Conservation (phyloP, 352 stramenopile species). For the Phytopythium litorale region DNA sequence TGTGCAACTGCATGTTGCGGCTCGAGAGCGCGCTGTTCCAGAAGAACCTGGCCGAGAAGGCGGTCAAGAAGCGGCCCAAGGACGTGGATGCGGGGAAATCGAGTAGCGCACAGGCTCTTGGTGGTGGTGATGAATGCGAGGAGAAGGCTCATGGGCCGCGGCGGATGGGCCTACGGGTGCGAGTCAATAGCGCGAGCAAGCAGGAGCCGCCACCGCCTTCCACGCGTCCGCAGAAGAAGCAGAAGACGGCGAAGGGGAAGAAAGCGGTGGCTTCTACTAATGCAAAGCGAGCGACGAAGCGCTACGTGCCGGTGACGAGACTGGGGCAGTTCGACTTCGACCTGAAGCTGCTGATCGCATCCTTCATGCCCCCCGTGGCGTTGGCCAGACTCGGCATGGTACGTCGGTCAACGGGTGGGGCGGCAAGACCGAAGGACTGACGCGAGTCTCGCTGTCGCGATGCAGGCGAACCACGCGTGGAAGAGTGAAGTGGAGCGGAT, state of each 20-base stretch:
- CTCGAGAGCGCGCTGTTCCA: constrained; percentile 69
- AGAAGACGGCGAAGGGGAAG: constrained; percentile 5
- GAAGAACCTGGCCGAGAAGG: constrained; percentile 44
- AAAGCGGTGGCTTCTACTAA: background rate
- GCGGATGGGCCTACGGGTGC: background rate
- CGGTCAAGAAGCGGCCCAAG: constrained; percentile 36
- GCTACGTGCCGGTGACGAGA: constrained; percentile 30
- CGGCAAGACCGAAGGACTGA: constrained; percentile 1
- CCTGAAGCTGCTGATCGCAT: constrained; percentile 39
- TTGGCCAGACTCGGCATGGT: constrained; percentile 63
- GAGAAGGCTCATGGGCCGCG: background rate
- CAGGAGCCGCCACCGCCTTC: background rate
- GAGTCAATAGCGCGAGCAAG: background rate
- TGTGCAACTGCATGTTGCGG: constrained; percentile 69
- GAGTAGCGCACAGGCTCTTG: background rate
- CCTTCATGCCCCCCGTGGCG: constrained; percentile 36
- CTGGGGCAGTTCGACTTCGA: constrained; percentile 48
- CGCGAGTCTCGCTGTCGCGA: constrained; percentile 2
- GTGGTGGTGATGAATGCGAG: background rate
- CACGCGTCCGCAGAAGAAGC: background rate
- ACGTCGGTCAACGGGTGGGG: constrained; percentile 5
- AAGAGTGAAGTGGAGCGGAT: constrained; percentile 42
- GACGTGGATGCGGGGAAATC: background rate
- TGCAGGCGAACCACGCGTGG: constrained; percentile 48
- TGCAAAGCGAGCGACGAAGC: background rate